Conservation (phyloP, 164 flowering plant genomes). For the Euptelea pleiosperma region DNA sequence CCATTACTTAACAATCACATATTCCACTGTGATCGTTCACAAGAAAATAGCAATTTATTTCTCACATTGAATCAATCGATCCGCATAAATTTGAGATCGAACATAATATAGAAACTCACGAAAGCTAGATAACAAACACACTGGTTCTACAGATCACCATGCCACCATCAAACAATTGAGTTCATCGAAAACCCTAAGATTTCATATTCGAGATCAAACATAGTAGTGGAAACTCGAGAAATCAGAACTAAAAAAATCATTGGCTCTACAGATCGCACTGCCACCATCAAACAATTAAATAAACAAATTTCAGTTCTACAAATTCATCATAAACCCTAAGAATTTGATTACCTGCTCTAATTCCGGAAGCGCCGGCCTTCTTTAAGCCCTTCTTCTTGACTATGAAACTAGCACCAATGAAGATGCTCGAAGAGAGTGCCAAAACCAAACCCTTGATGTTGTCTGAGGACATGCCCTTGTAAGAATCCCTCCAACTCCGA, state of each 20-base stretch:
- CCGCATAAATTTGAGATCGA: background rate
- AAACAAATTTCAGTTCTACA: too few relatives aligned
- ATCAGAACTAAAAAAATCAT: too few relatives aligned
- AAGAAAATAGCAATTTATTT: too few relatives aligned
- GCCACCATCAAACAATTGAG: background rate
- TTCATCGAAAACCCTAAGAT: background rate
- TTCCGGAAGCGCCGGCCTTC: slow-evolving; percentile 71
- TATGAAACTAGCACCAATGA: slow-evolving; percentile 80
- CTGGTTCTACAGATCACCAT: background rate
- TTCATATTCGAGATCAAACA: too few relatives aligned
- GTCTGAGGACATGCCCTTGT: slow-evolving; percentile 73
- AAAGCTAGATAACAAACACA: background rate
- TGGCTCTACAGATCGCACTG: too few relatives aligned
- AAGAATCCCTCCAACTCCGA: slow-evolving; percentile 38
- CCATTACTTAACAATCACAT: too few relatives aligned
- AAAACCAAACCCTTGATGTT: slow-evolving; percentile 69
- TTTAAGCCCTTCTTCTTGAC: slow-evolving; percentile 81
- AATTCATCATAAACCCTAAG: too few relatives aligned
- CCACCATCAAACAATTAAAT: too few relatives aligned
- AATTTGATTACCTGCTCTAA: slow-evolving; percentile 53
- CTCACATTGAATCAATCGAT: too few relatives aligned
- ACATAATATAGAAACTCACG: background rate
- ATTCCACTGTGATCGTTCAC: too few relatives aligned
- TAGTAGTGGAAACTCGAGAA: too few relatives aligned
- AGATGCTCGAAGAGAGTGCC: slow-evolving; percentile 65